Base-by-base conservation (phyloP, 768 basidiomycete genomes). In the Leucosporidium creatinivorum region DNA sequence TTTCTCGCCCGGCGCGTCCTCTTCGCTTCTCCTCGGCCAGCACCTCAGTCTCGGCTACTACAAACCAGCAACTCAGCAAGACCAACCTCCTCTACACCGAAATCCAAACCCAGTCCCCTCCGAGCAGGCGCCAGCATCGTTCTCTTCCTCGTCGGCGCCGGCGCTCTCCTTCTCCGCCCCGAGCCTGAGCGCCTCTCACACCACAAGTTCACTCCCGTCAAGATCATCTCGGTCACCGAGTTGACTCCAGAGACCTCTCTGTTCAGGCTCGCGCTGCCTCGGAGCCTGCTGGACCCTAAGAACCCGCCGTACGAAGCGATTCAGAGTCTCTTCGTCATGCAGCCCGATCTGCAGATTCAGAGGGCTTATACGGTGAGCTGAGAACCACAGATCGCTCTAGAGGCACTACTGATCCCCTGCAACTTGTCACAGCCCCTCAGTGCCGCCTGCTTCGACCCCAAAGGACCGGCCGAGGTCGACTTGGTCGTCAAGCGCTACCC, bases 281-380 rank as follows among this genome's bases (percentile, higher is more conserved):
- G 13, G 13, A 12, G 57, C 21, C 23, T 70, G 13, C 61, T 73
- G 0, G 72, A 73, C 15, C 44, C 58, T 21, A 31, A 36, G 19
- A 68, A 66, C 18, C 57, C 33, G 6, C 33, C 63, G 1, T 63
- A 65, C 17, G 47, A 51, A 15, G 68, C 73, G 4, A 65, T 76
- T 31, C 65, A 72, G 61, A 70, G 70, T 25, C 17, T 76, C 25
- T 74, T 66, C 44, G 62, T 75, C 33, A 72, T 71, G 48, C 72
- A 76, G 58, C 75, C 75, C 13, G 71, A 65, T 6, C 44, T 76
- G 9, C 74, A 74, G 61, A 76, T 76, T n/a, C 73, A 76, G 60
- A 30, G 75, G 0, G 69, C 75, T 0, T 76, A 76, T 36, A 76
- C 75, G 2, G 70, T 72, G 49, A 26, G 64, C n/a, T n/a, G n/a